Base-by-base conservation (phyloP, 805 yeast species). In the Hanseniaspora jakobsenii region DNA sequence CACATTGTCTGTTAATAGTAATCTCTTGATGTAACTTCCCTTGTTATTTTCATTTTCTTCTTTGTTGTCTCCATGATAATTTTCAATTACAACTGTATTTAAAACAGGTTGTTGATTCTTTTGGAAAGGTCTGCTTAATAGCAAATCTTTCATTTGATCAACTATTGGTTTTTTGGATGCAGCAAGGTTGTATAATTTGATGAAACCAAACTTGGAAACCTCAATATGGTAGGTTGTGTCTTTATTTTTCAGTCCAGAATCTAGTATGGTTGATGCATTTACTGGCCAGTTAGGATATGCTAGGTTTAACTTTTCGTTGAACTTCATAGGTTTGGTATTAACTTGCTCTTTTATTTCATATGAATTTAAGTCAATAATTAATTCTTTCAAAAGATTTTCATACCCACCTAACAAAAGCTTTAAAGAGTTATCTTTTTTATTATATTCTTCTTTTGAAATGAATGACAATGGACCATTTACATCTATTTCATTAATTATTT, bases 321-420 rank as follows among this genome's bases (percentile, higher is more conserved):
- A 42, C 13, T 42, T 42, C 46, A 42, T 42, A 14, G 46, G 46
- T 32, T 42, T 48, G 79, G 75, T n/a, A 85, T 94, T 58, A 85
- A 85, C 56, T 81, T 81, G 2, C 81, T 94, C 51, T 71, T 68
- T 70, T 81, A 87, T 4, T 80, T 49, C 55, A 54, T 52, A 54
- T 53, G 60, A 55, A 49, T 61, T 52, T 36, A 55, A 44, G 18
- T 52, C 17, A 49, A 54, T 34, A 50, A 59, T 53, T 3, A 52
- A 49, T 12, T 54, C 31, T 32, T 55, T 53, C 5, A 55, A 52
- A 26, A 57, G 55, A 48, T 76, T 76, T 53, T 86, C 93, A 55
- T 83, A 75, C 23, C 97, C 98, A 28, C 96, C 96, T 54, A 66
- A 73, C 1, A 91, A 94, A 60, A 81, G 75, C 2, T 77, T 58